A percentile compares a stretch with the other conserved stretches of the same genome.
Conservation (phyloP, 805 yeast species). For the Kodamaea sagamina region DNA sequence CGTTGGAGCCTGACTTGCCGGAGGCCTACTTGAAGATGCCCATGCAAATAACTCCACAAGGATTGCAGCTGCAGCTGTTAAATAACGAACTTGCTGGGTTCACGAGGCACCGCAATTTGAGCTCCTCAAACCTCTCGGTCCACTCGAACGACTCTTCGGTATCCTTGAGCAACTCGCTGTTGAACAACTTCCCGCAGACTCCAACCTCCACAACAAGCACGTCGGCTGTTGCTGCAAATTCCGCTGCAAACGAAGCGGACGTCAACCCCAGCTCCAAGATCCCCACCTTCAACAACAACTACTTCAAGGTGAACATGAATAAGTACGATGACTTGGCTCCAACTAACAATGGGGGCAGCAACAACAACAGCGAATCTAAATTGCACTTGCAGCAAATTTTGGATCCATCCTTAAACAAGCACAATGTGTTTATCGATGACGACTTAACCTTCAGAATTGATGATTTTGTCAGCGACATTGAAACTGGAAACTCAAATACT, state of each 20-base stretch:
- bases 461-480: constrained; percentile 33
- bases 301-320: constrained; percentile 34
- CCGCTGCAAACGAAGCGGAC: constrained; percentile 12
- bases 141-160: constrained; percentile 27
- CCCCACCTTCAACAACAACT: constrained; percentile 39
- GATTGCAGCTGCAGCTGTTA: constrained; percentile 7
- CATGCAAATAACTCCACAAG: constrained; percentile 3
- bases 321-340: constrained; percentile 37
- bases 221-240: neutral
- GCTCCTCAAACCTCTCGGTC: constrained; percentile 25
- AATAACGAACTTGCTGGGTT: neutral
- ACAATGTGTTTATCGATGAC: constrained; percentile 30
- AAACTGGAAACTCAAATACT: constrained; percentile 16
- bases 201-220: neutral
- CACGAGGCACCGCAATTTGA: constrained; percentile 13
- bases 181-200: neutral
- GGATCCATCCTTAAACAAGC: constrained; percentile 22
- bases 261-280: constrained; percentile 24
- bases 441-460: constrained; percentile 39
- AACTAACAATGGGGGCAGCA: constrained; percentile 1
- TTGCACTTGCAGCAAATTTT: constrained; percentile 15
- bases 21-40: constrained; percentile 34
- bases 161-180: constrained; percentile 14
- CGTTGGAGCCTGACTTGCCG: constrained; percentile 59
- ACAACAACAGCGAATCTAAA: constrained; percentile 10